phyloP scores from a whole-genome alignment of 495 filamentous ascomycete species.

The Filosporella fistucella region DNA sequence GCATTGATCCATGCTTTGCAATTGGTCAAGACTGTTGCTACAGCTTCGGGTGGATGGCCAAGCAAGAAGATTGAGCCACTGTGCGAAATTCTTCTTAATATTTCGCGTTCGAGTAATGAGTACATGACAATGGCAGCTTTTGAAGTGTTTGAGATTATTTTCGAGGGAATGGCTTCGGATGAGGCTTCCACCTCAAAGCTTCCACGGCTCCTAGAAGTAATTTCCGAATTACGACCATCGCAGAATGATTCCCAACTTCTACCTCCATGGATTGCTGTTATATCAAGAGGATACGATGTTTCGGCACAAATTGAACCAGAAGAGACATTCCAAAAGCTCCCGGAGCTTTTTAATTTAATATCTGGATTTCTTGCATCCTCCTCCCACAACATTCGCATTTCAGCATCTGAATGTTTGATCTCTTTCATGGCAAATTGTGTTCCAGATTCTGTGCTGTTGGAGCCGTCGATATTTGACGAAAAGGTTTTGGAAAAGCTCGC shows the following conservation, averaged over 20 bases:
- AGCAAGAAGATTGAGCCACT: slow-evolving; percentile 89
- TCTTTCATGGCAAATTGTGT: slow-evolving; percentile 88
- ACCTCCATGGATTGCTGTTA: slow-evolving; percentile 92
- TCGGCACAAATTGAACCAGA: slow-evolving; percentile 79
- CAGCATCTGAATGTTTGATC: slow-evolving; percentile 89
- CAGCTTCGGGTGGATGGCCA: slow-evolving; percentile 91
- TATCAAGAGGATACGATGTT: slow-evolving; percentile 92
- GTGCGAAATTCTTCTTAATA: slow-evolving; percentile 81
- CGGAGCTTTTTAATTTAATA: slow-evolving; percentile 72
- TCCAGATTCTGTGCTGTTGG: slow-evolving; percentile 70
- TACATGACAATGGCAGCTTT: slow-evolving; percentile 94
- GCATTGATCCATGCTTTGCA: slow-evolving; percentile 86
- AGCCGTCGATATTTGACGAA: slow-evolving; percentile 86
- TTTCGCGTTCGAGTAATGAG: slow-evolving; percentile 84
- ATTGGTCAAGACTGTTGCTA: slow-evolving; percentile 80
- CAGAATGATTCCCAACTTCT: slow-evolving; percentile 88
- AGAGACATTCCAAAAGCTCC: slow-evolving; percentile 84
- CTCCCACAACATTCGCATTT: slow-evolving; percentile 86
- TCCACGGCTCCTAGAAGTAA: slow-evolving; percentile 77
- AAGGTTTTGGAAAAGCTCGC: slow-evolving; percentile 74
- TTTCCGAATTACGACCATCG: slow-evolving; percentile 83
- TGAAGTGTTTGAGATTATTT: slow-evolving; percentile 94
- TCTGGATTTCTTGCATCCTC: slow-evolving; percentile 76
- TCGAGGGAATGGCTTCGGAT: slow-evolving; percentile 83
- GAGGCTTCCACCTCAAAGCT: slow-evolving; percentile 83